Evolutionary conservation across 2,329 filamentous ascomycete genomes (phyloP).

Genomic region (Penicillium sp.): DNA sequence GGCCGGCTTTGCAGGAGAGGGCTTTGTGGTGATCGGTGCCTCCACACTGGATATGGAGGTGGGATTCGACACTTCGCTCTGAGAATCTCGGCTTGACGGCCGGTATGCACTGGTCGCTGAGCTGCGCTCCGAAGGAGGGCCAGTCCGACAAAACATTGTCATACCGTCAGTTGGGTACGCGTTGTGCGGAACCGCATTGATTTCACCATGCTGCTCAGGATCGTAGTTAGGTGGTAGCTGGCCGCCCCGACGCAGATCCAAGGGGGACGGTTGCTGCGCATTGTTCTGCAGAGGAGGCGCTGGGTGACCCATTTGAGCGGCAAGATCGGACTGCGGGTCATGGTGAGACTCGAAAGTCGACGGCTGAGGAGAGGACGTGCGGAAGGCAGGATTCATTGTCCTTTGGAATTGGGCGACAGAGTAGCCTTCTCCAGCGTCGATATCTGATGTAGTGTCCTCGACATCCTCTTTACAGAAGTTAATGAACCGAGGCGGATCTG

Average conservation of each 20-base stretch:
- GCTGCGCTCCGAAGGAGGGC: constrained; percentile 66
- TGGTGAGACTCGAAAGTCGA: constrained; percentile 91
- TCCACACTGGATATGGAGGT: constrained; percentile 88
- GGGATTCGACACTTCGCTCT: constrained; percentile 85
- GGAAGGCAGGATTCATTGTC: constrained; percentile 91
- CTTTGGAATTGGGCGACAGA: constrained; percentile 94
- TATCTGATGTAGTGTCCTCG: constrained; percentile 80
- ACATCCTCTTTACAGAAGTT: constrained; percentile 87
- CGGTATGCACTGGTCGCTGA: constrained; percentile 66
- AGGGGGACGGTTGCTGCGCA: constrained; percentile 36
- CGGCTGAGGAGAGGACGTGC: constrained; percentile 92
- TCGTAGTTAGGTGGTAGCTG: constrained; percentile 48
- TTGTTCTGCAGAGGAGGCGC: constrained; percentile 36
- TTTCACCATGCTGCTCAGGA: constrained; percentile 61
- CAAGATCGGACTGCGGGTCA: constrained; percentile 73
- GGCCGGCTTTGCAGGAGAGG: constrained; percentile 66
- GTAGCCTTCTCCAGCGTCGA: constrained; percentile 90
- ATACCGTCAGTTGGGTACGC: constrained; percentile 93
- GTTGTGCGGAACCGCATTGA: constrained; percentile 76
- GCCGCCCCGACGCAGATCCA: constrained; percentile 40
- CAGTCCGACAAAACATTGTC: constrained; percentile 91
- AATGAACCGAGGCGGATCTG: constrained; percentile 95
- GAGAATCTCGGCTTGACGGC: constrained; percentile 80
- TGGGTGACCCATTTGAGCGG: constrained; percentile 64
- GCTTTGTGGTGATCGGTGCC: constrained; percentile 63